phyloP scores from a whole-genome alignment of 1,139 yeast genomes.

The Debaryomyces robertsiae region DNA sequence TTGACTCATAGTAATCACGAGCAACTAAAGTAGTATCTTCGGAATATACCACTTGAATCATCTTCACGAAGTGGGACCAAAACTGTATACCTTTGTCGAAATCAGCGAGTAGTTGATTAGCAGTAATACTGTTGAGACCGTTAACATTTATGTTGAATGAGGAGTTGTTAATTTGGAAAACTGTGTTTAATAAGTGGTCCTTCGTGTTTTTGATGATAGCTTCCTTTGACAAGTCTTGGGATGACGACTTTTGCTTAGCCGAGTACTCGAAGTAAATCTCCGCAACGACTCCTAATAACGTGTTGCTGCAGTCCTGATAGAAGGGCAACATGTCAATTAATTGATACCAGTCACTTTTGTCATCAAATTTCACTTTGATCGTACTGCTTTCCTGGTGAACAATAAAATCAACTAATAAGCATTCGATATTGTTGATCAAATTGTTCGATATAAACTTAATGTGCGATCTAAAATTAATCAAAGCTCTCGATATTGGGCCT shows the following conservation, averaged over 20 bases:
- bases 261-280: constrained; percentile 47
- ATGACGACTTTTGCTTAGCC: constrained; percentile 31
- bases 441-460: constrained; percentile 54
- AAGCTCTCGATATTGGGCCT: constrained; percentile 69
- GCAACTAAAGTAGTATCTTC: constrained; percentile 38
- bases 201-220: constrained; percentile 33
- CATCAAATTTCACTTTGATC: constrained; percentile 35
- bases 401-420: constrained; percentile 53
- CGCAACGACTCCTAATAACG: constrained; percentile 46
- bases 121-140: constrained; percentile 44
- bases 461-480: constrained; percentile 69
- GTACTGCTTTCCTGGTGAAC: constrained; percentile 56
- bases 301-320: constrained; percentile 45
- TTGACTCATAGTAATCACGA: constrained; percentile 33
- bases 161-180: constrained; percentile 42
- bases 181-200: constrained; percentile 40
- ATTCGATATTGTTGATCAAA: constrained; percentile 58
- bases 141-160: constrained; percentile 47
- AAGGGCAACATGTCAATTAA: constrained; percentile 67
- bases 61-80: constrained; percentile 43
- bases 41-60: constrained; percentile 39
- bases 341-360: constrained; percentile 57
- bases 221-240: constrained; percentile 25
- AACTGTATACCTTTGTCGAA: constrained; percentile 42
- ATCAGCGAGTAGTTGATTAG: constrained; percentile 42